phyloP scores from a whole-genome alignment of 768 basidiomycete species.

The Termitomyces bulborhizus region DNA sequence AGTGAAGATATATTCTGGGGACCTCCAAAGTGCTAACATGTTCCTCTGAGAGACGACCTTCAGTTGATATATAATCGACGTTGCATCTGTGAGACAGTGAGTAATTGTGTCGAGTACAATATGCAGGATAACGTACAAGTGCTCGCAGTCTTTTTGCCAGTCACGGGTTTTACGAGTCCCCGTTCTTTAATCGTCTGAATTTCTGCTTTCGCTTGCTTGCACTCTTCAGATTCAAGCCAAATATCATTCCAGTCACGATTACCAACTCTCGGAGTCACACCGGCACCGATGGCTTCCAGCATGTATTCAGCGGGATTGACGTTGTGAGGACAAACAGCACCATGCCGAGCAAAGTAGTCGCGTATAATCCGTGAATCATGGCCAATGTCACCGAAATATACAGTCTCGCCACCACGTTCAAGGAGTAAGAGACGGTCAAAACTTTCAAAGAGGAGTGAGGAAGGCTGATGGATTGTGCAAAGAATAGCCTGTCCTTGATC shows the following conservation, averaged over 20 bases:
- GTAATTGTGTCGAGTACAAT: background rate
- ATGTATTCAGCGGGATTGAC: slow-evolving; percentile 80
- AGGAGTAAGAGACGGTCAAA: slow-evolving; percentile 70
- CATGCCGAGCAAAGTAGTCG: slow-evolving; percentile 71
- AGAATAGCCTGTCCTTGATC: slow-evolving; percentile 85
- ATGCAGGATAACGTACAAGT: slow-evolving; percentile 34
- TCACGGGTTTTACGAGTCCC: slow-evolving; percentile 35
- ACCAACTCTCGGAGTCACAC: slow-evolving; percentile 64
- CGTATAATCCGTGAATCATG: slow-evolving; percentile 60
- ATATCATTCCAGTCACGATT: slow-evolving; percentile 83
- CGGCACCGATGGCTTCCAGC: slow-evolving; percentile 86
- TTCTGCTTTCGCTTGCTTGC: slow-evolving; percentile 29
- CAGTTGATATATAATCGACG: slow-evolving; percentile 71
- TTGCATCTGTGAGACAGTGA: slow-evolving; percentile 49
- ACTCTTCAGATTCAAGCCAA: slow-evolving; percentile 74
- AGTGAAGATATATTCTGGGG: slow-evolving; percentile 81
- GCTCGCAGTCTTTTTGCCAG: slow-evolving; percentile 32
- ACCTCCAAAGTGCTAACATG: slow-evolving; percentile 71
- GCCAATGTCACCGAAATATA: slow-evolving; percentile 93
- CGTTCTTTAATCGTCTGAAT: slow-evolving; percentile 41
- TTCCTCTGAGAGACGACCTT: slow-evolving; percentile 60
- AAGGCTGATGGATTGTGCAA: slow-evolving; percentile 89
- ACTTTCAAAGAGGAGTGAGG: slow-evolving; percentile 78
- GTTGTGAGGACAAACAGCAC: slow-evolving; percentile 67
- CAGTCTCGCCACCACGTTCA: slow-evolving; percentile 79